A percentile compares a stretch with the other conserved stretches of the same genome.
These are phyloP conservation scores for Cucumis hystrix DNA, from an alignment of 306 rosid genomes.

Conservation along the genomic window DNA sequence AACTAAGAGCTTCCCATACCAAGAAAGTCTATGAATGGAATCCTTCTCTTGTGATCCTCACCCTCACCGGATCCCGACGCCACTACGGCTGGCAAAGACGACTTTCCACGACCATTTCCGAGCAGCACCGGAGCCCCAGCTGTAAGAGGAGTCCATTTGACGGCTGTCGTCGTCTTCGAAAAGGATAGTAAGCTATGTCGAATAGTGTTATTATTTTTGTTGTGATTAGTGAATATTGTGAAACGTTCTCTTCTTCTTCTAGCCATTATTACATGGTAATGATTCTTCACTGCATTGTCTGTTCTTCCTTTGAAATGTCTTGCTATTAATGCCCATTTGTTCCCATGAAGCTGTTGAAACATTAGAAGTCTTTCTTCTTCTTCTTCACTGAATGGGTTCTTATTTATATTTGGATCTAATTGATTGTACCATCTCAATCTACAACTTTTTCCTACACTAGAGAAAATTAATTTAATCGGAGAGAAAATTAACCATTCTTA, in stretches of 20 bases:
- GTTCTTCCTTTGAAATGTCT: constrained; percentile 43
- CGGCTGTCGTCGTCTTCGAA: background rate
- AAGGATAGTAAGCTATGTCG: background rate
- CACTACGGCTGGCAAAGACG: background rate
- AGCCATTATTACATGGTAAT: constrained; percentile 48
- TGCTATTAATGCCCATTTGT: constrained; percentile 55
- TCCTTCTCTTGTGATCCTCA: background rate
- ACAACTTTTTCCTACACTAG: constrained; percentile 36
- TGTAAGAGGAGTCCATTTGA: constrained; percentile 1
- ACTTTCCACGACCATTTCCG: background rate
- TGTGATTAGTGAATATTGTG: background rate
- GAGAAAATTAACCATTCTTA: no score
- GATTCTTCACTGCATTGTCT: constrained; percentile 54
- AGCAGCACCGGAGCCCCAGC: background rate
- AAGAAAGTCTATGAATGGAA: constrained; percentile 10
- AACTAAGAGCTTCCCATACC: constrained; percentile 11
- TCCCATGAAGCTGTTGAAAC: constrained; percentile 37
- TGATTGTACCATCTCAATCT: constrained; percentile 72
- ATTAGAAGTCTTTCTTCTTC: constrained; percentile 43
- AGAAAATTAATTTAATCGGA: no score
- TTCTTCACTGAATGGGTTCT: constrained; percentile 31
- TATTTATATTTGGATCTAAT: constrained; percentile 43
- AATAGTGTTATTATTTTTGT: background rate
- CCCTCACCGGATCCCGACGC: background rate
- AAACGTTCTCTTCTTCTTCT: constrained; percentile 33